Evolutionary conservation across 441 rosid species (phyloP), one percentile per base, ranked within the genome.

Genomic region (Hura crepitans): DNA sequence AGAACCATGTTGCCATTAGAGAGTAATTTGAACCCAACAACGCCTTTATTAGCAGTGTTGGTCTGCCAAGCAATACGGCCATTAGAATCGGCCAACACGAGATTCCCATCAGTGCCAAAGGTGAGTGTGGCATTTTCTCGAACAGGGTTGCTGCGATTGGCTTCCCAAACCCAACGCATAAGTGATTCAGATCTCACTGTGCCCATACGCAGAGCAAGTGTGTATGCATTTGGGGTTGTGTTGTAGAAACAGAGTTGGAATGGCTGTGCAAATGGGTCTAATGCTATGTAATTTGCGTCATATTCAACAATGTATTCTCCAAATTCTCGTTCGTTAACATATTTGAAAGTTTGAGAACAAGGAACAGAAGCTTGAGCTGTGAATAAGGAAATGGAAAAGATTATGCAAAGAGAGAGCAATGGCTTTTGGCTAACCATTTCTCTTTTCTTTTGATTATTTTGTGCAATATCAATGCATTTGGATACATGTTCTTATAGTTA

Each of bases 221-320:
- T 89, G 81, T 65, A 89, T 6, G 81, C 87, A 59, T 85, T 84
- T 0, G 90, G 89, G 5, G 97, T 87, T 63, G 96, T 86, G 85
- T 87, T 89, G 66, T 89, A 92, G 61, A 92, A 92, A 71, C 82
- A 79, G 4, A 92, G 84, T 23, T 86, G 89, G 70, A 92, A 89
- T 18, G 88, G 87, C 0, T 5, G 2, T 0, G 23, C 62, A 47
- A 14, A 51, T 0, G 66, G 66, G 5, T 47, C 18, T 5, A 70
- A 45, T 18, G 61, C 63, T 0, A 83, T 72, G 77, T 85, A 85
- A 45, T 70, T 72, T 0, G 83, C 85, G 4, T 46, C 79, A 31
- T 87, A 87, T 33, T 85, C 92, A 6, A 78, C 77, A 1, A 74
- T 71, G 14, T 57, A 43, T 0, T 69, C 33, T 12, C 82, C 85